Evolutionary conservation across 2,329 filamentous ascomycete species (phyloP).

Genomic region (Myriosclerotinia duriaeana): DNA sequence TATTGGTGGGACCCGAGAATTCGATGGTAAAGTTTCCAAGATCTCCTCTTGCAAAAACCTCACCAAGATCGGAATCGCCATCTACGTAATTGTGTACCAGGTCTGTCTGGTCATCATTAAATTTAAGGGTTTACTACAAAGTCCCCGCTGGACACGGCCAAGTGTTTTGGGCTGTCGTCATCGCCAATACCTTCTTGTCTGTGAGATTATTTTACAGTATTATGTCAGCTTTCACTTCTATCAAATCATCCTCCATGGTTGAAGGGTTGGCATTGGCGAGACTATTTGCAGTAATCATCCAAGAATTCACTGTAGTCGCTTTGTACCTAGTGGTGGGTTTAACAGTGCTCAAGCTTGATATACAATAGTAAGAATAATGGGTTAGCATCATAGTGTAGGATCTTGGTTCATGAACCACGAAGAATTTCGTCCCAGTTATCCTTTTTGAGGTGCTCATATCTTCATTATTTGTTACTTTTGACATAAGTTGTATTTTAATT

Average conservation of each 20-base stretch:
- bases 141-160: slow-evolving; percentile 38
- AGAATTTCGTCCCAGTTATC: background rate
- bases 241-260: slow-evolving; percentile 32
- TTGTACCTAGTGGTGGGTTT: slow-evolving; percentile 36
- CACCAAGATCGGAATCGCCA: slow-evolving; percentile 34
- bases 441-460: background rate
- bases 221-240: slow-evolving; percentile 36
- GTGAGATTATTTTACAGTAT: slow-evolving; percentile 40
- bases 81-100: slow-evolving; percentile 39
- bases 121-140: slow-evolving; percentile 31
- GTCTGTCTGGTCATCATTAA: slow-evolving; percentile 32
- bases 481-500: too few relatives aligned
- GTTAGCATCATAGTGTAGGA: background rate
- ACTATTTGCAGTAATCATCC: slow-evolving; percentile 39
- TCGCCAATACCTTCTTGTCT: slow-evolving; percentile 39
- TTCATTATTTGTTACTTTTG: background rate
- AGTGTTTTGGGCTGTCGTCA: slow-evolving; percentile 37
- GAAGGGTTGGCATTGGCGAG: slow-evolving; percentile 35
- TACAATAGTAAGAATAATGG: background rate
- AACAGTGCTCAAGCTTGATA: background rate
- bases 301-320: slow-evolving; percentile 40
- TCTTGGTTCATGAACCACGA: background rate
- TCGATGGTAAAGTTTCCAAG: slow-evolving; percentile 26
- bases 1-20: slow-evolving; percentile 35
- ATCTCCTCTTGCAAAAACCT: slow-evolving; percentile 31